These are phyloP conservation scores for Paecilomyces formosus DNA, from an alignment of 2,329 filamentous ascomycete species.

Conservation along the genomic window DNA sequence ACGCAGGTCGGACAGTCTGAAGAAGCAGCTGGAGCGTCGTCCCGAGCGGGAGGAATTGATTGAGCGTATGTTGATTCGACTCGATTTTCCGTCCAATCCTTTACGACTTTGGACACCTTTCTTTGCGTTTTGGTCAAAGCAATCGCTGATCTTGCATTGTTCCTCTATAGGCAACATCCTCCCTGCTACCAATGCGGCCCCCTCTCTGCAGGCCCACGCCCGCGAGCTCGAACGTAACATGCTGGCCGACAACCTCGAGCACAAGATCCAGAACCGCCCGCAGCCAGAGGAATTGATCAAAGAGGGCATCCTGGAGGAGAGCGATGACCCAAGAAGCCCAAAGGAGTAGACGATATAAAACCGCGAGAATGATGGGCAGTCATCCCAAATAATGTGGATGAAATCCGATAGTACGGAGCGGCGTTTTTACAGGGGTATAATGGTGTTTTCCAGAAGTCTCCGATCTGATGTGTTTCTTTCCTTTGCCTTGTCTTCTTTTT, in stretches of 20 bases:
- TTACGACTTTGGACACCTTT: neutral
- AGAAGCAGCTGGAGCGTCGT: constrained; percentile 56
- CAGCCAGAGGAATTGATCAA: constrained; percentile 68
- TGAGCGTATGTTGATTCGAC: constrained; percentile 53
- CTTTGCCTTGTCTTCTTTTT: neutral
- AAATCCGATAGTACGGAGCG: neutral
- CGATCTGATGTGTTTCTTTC: neutral
- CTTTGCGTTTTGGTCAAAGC: neutral
- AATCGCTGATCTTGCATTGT: neutral
- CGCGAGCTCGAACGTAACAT: constrained; percentile 82
- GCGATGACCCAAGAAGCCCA: constrained; percentile 38
- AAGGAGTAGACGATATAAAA: neutral
- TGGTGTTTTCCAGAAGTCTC: neutral
- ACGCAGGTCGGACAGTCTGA: constrained; percentile 54
- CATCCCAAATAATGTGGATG: neutral
- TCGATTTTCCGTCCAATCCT: constrained; percentile 1
- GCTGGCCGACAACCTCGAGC: constrained; percentile 77
- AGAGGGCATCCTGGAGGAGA: constrained; percentile 68
- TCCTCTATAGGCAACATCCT: constrained; percentile 69
- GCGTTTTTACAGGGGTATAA: neutral
- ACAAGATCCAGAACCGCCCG: constrained; percentile 74
- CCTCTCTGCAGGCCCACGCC: constrained; percentile 70
- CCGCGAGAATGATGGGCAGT: neutral
- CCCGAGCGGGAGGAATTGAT: constrained; percentile 68
- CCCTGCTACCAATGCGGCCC: constrained; percentile 68